These are phyloP conservation scores for Fraxinus platypoda DNA, from an alignment of 305 asterid species.

Conservation along the genomic window DNA sequence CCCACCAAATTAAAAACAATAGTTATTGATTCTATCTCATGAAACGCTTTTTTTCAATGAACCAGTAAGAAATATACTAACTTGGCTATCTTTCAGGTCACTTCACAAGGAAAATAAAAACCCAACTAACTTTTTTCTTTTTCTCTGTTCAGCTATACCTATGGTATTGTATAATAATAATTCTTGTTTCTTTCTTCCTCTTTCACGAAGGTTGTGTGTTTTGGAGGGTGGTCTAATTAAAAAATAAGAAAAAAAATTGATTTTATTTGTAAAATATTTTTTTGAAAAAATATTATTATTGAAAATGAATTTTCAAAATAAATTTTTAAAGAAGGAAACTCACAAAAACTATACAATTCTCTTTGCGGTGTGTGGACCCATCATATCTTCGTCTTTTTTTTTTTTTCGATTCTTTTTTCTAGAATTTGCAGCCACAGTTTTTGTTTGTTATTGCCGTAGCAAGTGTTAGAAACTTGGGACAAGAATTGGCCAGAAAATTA, in stretches of 20 bases:
- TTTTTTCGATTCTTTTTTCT: too few relatives aligned
- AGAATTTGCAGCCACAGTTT: too few relatives aligned
- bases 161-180: background rate
- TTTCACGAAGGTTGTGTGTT: background rate
- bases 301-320: too few relatives aligned
- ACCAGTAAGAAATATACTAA: constrained; percentile 37
- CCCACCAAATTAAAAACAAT: background rate
- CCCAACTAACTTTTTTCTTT: constrained; percentile 8
- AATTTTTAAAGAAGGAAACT: too few relatives aligned
- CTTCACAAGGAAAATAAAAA: constrained; percentile 41
- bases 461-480: background rate
- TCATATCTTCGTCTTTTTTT: too few relatives aligned
- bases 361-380: too few relatives aligned
- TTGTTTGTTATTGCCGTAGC: too few relatives aligned
- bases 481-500: background rate
- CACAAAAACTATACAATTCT: too few relatives aligned
- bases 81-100: constrained; percentile 41
- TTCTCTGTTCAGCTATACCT: background rate
- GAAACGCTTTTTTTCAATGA: constrained; percentile 9
- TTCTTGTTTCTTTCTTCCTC: constrained; percentile 5
- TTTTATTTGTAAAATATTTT: too few relatives aligned
- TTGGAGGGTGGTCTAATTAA: background rate
- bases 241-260: too few relatives aligned
- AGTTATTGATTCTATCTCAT: background rate
- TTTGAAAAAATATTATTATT: too few relatives aligned